These are phyloP conservation scores for Coelastrella sp. DNA, from an alignment of 139 green algal genomes.

Conservation along the genomic window DNA sequence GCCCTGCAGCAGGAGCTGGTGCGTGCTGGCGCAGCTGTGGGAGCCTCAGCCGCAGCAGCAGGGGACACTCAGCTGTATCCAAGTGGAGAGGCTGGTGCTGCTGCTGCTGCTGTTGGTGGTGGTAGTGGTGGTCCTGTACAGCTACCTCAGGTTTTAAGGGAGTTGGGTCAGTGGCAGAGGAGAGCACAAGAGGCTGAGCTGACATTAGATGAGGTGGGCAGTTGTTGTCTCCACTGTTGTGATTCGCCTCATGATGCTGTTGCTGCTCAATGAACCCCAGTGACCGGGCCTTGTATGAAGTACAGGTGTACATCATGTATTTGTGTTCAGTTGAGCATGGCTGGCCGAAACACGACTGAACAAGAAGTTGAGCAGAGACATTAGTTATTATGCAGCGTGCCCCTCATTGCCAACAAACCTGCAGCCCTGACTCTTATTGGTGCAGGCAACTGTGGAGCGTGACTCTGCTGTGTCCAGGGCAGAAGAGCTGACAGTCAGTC, in stretches of 20 bases:
- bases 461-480: neutral
- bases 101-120: neutral
- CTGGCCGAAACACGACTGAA: too few species aligned
- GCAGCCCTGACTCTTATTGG: neutral
- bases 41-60: slow-evolving; percentile 11
- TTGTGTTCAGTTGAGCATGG: too few species aligned
- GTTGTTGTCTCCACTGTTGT: neutral
- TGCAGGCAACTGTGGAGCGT: slow-evolving; percentile 6
- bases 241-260: too few species aligned
- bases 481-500: neutral
- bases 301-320: too few species aligned
- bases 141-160: slow-evolving; percentile 7
- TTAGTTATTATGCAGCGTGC: too few species aligned
- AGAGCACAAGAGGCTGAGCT: slow-evolving; percentile 8
- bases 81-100: neutral
- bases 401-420: too few species aligned
- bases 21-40: neutral
- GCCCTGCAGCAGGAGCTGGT: slow-evolving; percentile 42
- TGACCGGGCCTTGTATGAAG: too few species aligned
- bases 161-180: slow-evolving; percentile 16
- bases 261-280: too few species aligned
- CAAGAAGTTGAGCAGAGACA: too few species aligned
- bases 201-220: slow-evolving; percentile 9
- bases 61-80: neutral
- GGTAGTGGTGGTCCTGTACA: neutral